Percentiles rank a stretch among this genome's conserved stretches.
These are phyloP conservation scores for Fusarium oligoseptatum DNA, from an alignment of 2,329 filamentous ascomycete species.

Conservation along the genomic window DNA sequence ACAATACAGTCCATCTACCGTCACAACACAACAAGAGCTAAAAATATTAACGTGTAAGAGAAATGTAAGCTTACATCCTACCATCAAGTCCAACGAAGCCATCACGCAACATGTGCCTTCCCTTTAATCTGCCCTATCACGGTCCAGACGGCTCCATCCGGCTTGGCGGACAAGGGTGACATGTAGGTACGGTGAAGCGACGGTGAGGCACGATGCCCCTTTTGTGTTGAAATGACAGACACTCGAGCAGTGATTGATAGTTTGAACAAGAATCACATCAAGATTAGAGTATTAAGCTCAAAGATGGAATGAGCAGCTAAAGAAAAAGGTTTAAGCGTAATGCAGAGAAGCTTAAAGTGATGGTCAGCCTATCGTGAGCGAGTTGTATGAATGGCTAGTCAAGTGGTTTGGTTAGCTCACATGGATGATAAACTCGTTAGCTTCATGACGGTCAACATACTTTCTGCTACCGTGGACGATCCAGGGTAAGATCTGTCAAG, in stretches of 20 bases:
- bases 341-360: not conserved
- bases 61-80: not conserved
- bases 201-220: not conserved
- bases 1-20: not conserved
- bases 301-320: not conserved
- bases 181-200: not conserved
- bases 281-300: not conserved
- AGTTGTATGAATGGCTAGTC: not conserved
- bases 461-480: not conserved
- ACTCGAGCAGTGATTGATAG: not conserved
- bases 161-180: conserved; percentile 10
- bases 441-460: not conserved
- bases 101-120: conserved; percentile 4
- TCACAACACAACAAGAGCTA: not conserved
- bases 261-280: not conserved
- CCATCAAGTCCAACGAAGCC: not conserved
- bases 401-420: not conserved
- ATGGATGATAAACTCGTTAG: not conserved
- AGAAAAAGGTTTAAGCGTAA: not conserved
- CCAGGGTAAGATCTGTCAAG: not conserved
- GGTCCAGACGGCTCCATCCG: conserved; percentile 13
- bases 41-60: not conserved
- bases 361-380: not conserved
- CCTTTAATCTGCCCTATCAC: conserved; percentile 20
- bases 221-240: not conserved